Base-by-base conservation (phyloP, 2,329 filamentous ascomycete species). In the Exophiala spinifera region DNA sequence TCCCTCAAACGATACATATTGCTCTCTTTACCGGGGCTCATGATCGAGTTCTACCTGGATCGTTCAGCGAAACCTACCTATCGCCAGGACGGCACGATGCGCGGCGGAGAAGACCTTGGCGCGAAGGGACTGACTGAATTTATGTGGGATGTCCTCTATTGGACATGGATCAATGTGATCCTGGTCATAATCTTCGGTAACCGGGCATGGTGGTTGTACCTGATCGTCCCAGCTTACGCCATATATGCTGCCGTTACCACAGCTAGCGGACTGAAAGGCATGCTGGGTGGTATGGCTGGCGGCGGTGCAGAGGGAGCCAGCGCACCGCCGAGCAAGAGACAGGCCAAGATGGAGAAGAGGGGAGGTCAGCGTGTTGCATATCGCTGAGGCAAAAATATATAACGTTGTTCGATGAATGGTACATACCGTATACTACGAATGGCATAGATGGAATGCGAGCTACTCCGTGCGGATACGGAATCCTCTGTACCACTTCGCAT, bases 61-160 rank as follows among this genome's bases (percentile, higher is more conserved):
- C 81, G 81, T 44, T 84, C 91, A 6, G 90, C 89, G 11, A 88
- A 92, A 8, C 94, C 94, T 20, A 85, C 78, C 57, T 88, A 86
- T 68, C 82, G 84, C 61, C 69, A 84, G 19, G 74, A 75, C 21
- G 85, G 83, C 45, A 79, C 85, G n/a, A 77, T 97, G 58, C 85
- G 83, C 69, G 83, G 80, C 28, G 92, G 94, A 40, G 91, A 97
- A 69, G 94, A 99, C 70, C 82, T 99, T 13, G 84, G 88, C 49
- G 89, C 90, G 8, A 81, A 86, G 31, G 94, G 94, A 3, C 75
- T 99, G 76, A 97, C 92, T 10, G 94, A 96, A 74, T 97, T 95
- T 77, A 89, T 97, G 87, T 99, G 95, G 81, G 94, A 99, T 74
- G 83, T 96, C 46, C 77, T 96, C 49, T 97, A 96, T 82, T 90